Percentiles rank a stretch among this genome's conserved stretches.
These are phyloP conservation scores for Closterium sp. DNA, from an alignment of 139 green algal genomes.

Conservation along the genomic window DNA sequence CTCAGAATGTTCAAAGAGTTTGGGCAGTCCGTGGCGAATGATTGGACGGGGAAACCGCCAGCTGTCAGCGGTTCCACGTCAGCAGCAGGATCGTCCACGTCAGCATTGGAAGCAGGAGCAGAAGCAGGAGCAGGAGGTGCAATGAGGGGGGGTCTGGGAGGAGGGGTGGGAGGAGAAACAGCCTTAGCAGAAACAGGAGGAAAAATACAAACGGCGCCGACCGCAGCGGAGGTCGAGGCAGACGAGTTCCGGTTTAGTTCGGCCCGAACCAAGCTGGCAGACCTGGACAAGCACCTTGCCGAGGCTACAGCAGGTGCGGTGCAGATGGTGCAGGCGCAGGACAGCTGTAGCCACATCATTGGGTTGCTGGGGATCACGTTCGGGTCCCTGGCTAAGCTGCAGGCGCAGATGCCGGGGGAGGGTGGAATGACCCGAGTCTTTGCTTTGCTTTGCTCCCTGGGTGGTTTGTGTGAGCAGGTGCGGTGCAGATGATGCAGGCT, in stretches of 20 bases:
- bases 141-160: too few relatives aligned
- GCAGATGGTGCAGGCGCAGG: constrained; percentile 65
- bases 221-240: background rate
- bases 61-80: background rate
- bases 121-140: background rate
- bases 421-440: too few relatives aligned
- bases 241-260: background rate
- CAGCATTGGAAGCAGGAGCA: background rate
- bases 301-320: constrained; percentile 54
- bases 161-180: too few relatives aligned
- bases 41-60: constrained; percentile 19
- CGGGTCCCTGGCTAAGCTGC: constrained; percentile 3
- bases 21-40: constrained; percentile 50
- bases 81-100: background rate
- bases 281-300: constrained; percentile 44
- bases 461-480: too few relatives aligned
- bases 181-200: background rate
- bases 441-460: too few relatives aligned
- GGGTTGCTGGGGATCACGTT: constrained; percentile 72
- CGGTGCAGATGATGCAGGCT: constrained; percentile 65
- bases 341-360: constrained; percentile 61
- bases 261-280: background rate
- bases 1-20: constrained; percentile 75
- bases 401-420: too few relatives aligned
- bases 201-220: background rate